A percentile compares a stretch with the other conserved stretches of the same genome.
Conservation (phyloP, 106 monocot species). For the Dendrobium officinale region DNA sequence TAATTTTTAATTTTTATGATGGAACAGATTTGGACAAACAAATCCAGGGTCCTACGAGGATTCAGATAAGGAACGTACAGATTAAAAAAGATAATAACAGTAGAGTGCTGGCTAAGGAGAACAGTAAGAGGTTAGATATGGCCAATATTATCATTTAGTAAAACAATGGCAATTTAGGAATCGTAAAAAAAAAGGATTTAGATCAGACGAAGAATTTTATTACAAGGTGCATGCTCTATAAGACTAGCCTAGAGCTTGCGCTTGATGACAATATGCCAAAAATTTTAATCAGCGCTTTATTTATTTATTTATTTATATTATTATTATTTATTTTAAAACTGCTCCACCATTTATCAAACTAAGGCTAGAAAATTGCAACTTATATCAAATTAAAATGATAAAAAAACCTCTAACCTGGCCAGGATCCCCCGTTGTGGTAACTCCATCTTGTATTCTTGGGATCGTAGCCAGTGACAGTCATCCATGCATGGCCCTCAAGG, state of each 20-base stretch:
- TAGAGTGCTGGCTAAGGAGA: neutral
- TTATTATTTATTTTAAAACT: neutral
- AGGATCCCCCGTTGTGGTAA: slow-evolving; percentile 50
- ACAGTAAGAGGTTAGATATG: neutral
- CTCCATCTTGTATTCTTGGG: slow-evolving; percentile 52
- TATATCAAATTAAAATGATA: neutral
- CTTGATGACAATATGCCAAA: neutral
- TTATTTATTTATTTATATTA: neutral
- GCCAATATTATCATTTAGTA: neutral
- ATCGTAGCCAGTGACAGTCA: slow-evolving; percentile 39
- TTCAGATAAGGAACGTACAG: neutral
- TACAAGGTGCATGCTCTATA: neutral
- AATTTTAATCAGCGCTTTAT: neutral
- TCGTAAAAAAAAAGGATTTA: neutral
- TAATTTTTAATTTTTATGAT: neutral
- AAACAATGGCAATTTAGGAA: neutral
- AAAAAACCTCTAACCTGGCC: slow-evolving; percentile 32
- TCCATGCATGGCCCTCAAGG: slow-evolving; percentile 38
- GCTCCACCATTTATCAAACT: neutral
- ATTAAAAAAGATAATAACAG: neutral
- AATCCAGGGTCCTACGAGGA: neutral
- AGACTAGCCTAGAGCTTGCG: neutral
- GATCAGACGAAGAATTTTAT: neutral
- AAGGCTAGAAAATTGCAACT: neutral
- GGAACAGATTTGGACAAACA: neutral